phyloP scores from a whole-genome alignment of 2,329 filamentous ascomycete genomes.

The Calonectria leucothoes region DNA sequence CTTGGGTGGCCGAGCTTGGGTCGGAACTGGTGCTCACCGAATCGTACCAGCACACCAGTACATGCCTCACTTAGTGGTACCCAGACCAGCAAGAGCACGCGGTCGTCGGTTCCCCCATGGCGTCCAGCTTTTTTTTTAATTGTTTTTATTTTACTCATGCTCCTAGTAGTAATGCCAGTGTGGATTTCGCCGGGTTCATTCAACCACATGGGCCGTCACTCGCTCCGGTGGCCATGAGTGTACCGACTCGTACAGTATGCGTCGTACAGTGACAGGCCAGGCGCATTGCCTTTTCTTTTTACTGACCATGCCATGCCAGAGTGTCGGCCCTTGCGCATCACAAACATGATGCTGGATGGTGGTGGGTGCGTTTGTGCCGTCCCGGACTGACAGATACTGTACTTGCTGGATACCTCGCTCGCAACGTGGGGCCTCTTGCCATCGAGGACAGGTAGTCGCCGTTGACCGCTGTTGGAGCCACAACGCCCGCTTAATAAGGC shows the following conservation, averaged over 20 bases:
- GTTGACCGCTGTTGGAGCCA: not conserved
- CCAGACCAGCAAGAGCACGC: not conserved
- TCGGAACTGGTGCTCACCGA: constrained; percentile 40
- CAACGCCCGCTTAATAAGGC: not conserved
- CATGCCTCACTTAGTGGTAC: not conserved
- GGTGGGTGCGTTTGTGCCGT: not conserved
- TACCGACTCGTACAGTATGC: not conserved
- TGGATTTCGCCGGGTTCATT: not conserved
- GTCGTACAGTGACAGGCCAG: not conserved
- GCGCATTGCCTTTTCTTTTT: not conserved
- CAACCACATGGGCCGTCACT: constrained; percentile 2
- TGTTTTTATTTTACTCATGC: not conserved
- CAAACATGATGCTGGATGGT: not conserved
- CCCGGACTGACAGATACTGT: not conserved
- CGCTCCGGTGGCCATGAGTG: not conserved
- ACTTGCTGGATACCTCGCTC: not conserved
- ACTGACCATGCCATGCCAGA: not conserved
- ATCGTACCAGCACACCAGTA: constrained; percentile 35
- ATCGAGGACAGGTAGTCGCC: not conserved
- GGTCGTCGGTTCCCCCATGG: not conserved
- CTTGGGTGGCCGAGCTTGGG: constrained; percentile 11
- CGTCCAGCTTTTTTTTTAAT: not conserved
- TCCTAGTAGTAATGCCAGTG: not conserved
- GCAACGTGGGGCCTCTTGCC: not conserved
- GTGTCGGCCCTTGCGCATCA: not conserved